Conservation (phyloP, 2,329 filamentous ascomycete genomes). For the Talaromyces atroroseus region DNA sequence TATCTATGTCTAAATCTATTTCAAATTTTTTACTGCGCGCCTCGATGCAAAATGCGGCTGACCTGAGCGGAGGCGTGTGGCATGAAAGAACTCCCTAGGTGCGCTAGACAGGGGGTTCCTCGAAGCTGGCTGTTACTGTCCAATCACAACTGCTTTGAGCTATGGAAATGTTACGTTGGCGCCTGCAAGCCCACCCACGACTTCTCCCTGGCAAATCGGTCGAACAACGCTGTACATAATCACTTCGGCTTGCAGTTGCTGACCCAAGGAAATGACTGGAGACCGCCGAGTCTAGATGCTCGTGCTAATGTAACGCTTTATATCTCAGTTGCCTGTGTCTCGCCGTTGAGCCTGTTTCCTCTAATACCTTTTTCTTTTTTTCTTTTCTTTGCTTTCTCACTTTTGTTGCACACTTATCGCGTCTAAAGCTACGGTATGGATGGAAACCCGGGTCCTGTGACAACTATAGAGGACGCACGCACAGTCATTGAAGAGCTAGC, state of each 20-base stretch:
- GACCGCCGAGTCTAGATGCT: not conserved
- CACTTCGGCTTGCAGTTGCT: slow-evolving; percentile 2
- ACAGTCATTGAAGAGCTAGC: slow-evolving; percentile 8
- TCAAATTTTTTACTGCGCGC: too few species aligned
- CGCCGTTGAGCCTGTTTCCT: not conserved
- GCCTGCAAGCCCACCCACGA: not conserved
- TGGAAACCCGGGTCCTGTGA: not conserved
- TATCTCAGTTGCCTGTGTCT: slow-evolving; percentile 3
- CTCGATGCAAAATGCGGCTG: not conserved
- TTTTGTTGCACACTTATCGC: not conserved
- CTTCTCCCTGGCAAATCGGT: not conserved
- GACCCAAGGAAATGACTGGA: not conserved
- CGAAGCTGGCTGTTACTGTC: not conserved
- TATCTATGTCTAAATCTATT: too few species aligned
- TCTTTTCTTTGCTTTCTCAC: too few species aligned
- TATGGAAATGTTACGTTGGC: not conserved
- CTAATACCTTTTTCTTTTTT: not conserved
- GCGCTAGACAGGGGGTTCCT: slow-evolving; percentile 3
- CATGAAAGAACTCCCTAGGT: not conserved
- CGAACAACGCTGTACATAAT: not conserved
- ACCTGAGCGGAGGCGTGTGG: not conserved
- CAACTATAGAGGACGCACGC: slow-evolving; percentile 5
- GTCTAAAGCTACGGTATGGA: slow-evolving; percentile 2
- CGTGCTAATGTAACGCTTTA: not conserved
- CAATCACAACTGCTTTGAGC: not conserved